Evolutionary conservation across 2,329 filamentous ascomycete genomes (phyloP), one percentile per base, ranked within the genome.

Genomic region (Nothopassalora personata): DNA sequence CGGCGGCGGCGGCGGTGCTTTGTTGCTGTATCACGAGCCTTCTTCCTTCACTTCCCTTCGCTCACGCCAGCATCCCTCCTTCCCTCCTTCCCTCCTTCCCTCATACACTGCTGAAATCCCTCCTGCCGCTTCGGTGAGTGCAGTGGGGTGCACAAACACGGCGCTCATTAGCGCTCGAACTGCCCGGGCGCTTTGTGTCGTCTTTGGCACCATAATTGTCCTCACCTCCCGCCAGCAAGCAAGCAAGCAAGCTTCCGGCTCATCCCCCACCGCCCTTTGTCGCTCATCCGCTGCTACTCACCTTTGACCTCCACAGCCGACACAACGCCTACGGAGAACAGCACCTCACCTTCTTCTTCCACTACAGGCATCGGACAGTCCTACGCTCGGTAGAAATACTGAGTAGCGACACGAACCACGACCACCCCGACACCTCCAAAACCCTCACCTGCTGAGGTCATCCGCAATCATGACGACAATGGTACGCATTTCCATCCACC

Each of bases 401-500:
- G 66, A 60, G 66, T 65, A 64, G 43, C 59, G 46, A 49, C 18
- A 49, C 28, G 28, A 28, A 46, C 49, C 48, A 47, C 45, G 5
- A 54, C 39, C 52, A 49, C 59, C 56, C 51, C 50, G 43, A 31
- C 54, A n/a, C 58, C 57, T 23, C 61, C 49, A 58, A 63, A 64
- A 61, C 43, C 67, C 65, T 66, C 56, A 36, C 9, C 59, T 43
- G 57, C 58, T 64, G 69, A 68, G 68, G 65, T 62, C 65, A 61
- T 56, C 55, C 54, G 18, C 57, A 65, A 80, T 73, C 71, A 85
- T 85, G 83, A 84, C 83, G 77, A 85, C 83, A 74, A 85, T 85
- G 83, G 83, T 85, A 78, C 69, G 78, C 72, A 74, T 72, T 74
- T 68, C 68, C 66, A 70, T 69, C 71, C 64, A 43, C 43, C 54